These are phyloP conservation scores for Xanthoconium purpureum DNA, from an alignment of 768 basidiomycete species.

Conservation along the genomic window DNA sequence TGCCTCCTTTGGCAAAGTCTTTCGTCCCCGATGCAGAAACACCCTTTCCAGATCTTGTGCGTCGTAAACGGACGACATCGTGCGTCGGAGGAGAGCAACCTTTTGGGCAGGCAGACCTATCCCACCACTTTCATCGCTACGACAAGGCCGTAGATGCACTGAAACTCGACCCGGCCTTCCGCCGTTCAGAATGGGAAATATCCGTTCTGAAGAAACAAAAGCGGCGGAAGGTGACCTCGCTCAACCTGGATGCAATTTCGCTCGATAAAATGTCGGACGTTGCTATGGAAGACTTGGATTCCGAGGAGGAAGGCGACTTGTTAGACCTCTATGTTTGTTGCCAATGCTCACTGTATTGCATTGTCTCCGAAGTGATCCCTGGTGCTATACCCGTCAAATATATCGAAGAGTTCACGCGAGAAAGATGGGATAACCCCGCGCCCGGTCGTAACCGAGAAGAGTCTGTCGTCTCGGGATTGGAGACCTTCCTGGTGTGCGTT, in stretches of 20 bases:
- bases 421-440: constrained; percentile 58
- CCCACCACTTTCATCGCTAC: constrained; percentile 83
- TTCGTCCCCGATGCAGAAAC: constrained; percentile 41
- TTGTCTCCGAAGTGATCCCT: constrained; percentile 67
- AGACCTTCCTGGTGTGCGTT: constrained; percentile 65
- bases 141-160: constrained; percentile 65
- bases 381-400: constrained; percentile 65
- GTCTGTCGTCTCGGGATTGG: constrained; percentile 54
- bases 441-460: constrained; percentile 53
- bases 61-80: constrained; percentile 45
- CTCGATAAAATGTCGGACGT: constrained; percentile 27
- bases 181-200: constrained; percentile 59
- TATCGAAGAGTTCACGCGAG: constrained; percentile 60
- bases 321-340: constrained; percentile 83
- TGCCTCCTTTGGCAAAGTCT: constrained; percentile 58
- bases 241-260: constrained; percentile 31
- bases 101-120: constrained; percentile 50
- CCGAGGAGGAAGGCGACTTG: constrained; percentile 47
- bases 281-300: constrained; percentile 29
- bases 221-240: constrained; percentile 48
- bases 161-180: constrained; percentile 60
- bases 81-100: constrained; percentile 52
- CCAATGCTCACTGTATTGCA: constrained; percentile 74
- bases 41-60: constrained; percentile 54
- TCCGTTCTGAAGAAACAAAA: constrained; percentile 48